Evolutionary conservation across 257 asterid species (phyloP), one percentile per base, ranked within the genome.

Genomic region (Salvia miltiorrhiza): DNA sequence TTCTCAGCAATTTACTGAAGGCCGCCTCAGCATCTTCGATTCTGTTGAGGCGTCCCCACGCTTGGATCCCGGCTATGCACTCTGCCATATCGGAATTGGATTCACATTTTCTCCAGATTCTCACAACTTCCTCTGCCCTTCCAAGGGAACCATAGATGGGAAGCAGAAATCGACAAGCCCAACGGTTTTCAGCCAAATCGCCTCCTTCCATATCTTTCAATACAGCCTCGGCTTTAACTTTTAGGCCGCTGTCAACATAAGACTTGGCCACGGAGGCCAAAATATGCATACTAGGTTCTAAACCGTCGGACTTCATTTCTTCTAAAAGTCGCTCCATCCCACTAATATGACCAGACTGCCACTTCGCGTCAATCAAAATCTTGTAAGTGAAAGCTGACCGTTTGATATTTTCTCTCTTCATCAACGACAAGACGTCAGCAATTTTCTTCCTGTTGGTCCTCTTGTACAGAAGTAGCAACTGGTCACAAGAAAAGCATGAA

Each of bases 11-110:
- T 61, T 40, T 78, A 3, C 80, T 81, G 56, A 90, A 90, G 45
- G 79, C 87, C n/a, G 81, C 85, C 68, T 93, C 97, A 12, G 98
- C 96, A 43, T 87, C 87, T 60, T 87, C 82, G 48, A 93, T 65
- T 53, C 67, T 82, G 16, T 81, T 74, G 9, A 90, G 81, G 48
- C 73, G 78, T 8, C 98, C 98, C 86, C 85, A 90, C 23, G 98
- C 96, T 74, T 74, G 83, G 58, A 88, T 76, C 40, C 93, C 93
- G 35, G 93, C 83, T 44, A 71, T 28, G 70, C 87, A 85, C 67
- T 88, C 96, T 5, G 24, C 45, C 23, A 77, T 12, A 5, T 73
- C 28, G 21, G 93, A 87, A 24, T 79, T 67, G 28, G 90, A 66
- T 72, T 83, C 85, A 72, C 90, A 83, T 37, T 63, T 60, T 69